phyloP scores from a whole-genome alignment of 2,329 filamentous ascomycete species.

The Penicillium olsonii region DNA sequence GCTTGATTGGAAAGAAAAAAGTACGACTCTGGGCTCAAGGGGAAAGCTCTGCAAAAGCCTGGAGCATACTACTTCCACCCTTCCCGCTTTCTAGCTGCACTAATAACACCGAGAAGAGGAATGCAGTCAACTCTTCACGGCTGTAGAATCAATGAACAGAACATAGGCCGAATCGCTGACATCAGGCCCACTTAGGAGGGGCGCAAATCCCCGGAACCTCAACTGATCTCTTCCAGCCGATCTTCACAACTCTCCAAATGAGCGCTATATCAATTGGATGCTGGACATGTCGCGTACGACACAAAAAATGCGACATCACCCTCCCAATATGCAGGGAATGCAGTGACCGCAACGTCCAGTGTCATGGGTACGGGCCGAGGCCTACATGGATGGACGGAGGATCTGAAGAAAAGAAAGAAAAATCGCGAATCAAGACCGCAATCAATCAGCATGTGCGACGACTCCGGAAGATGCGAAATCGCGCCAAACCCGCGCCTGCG shows the following conservation, averaged over 20 bases:
- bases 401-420: neutral
- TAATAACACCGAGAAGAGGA: no score
- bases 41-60: no score
- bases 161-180: neutral
- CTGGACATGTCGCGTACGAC: neutral
- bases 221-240: neutral
- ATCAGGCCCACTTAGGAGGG: neutral
- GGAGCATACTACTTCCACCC: no score
- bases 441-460: neutral
- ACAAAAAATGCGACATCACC: neutral
- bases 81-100: no score
- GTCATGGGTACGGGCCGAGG: neutral
- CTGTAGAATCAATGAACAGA: neutral
- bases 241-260: neutral
- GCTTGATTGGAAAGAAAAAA: no score
- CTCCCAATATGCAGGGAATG: neutral
- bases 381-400: neutral
- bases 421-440: neutral
- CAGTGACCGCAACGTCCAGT: neutral
- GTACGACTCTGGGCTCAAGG: no score
- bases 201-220: neutral
- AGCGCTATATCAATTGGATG: neutral
- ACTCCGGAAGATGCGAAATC: neutral
- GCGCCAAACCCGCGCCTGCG: neutral
- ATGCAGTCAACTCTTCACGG: no score